phyloP scores from a whole-genome alignment of 495 filamentous ascomycete species.

The Amorphotheca resinae region DNA sequence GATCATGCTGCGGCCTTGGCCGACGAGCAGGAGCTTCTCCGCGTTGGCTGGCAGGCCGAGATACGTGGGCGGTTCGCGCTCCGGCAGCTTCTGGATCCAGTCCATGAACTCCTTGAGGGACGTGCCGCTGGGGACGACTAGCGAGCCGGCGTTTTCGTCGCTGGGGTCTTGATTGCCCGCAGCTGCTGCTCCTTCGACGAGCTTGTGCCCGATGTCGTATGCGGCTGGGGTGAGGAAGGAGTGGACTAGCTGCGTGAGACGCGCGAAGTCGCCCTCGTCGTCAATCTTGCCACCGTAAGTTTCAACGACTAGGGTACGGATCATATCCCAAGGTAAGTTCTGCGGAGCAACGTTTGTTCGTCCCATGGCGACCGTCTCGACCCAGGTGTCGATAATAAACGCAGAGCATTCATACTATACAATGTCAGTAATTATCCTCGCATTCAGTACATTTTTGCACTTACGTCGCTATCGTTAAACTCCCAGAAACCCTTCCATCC shows the following conservation, averaged over 20 bases:
- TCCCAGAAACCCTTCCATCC: constrained; percentile 99
- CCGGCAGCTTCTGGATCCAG: constrained; percentile 86
- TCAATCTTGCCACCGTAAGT: constrained; percentile 98
- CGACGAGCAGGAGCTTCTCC: constrained; percentile 88
- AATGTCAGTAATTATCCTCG: constrained; percentile 22
- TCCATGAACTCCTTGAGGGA: constrained; percentile 73
- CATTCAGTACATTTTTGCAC: constrained; percentile 24
- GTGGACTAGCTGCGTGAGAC: constrained; percentile 59
- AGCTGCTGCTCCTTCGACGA: constrained; percentile 53
- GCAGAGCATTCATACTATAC: constrained; percentile 89
- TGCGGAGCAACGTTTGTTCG: constrained; percentile 84
- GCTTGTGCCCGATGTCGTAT: constrained; percentile 81
- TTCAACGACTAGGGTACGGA: constrained; percentile 80
- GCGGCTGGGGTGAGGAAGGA: constrained; percentile 70
- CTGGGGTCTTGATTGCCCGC: constrained; percentile 12
- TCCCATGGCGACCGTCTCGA: constrained; percentile 65
- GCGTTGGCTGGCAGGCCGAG: constrained; percentile 93
- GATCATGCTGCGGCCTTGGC: constrained; percentile 76
- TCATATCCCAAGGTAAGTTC: constrained; percentile 96
- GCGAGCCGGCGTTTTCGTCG: constrained; percentile 39
- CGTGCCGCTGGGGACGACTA: constrained; percentile 68
- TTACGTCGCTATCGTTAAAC: constrained; percentile 98
- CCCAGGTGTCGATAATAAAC: constrained; percentile 92
- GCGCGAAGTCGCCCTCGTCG: constrained; percentile 70
- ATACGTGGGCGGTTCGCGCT: constrained; percentile 93